These are phyloP conservation scores for Oryza coarctata DNA, from an alignment of 176 grass and related monocot species.

Conservation along the genomic window DNA sequence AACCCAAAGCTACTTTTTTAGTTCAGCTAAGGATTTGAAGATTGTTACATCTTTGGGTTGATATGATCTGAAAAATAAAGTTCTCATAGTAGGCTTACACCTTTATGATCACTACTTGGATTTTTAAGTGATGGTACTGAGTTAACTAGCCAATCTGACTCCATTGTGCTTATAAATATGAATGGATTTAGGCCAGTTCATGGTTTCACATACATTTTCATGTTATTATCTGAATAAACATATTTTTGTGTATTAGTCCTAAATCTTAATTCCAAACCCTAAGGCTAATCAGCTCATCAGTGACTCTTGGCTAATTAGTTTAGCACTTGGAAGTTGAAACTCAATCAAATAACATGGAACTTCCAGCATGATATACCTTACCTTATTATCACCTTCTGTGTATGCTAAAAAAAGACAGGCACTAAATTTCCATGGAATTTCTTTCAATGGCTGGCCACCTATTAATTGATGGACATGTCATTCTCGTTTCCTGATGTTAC, in stretches of 20 bases:
- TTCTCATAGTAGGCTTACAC: not conserved
- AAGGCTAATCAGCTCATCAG: not conserved
- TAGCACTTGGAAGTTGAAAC: not conserved
- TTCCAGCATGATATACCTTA: slow-evolving; percentile 1
- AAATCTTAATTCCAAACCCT: not conserved
- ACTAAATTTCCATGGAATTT: not conserved
- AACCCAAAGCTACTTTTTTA: slow-evolving; percentile 1
- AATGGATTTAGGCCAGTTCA: not conserved
- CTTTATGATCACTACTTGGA: not conserved
- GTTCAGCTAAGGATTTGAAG: not conserved
- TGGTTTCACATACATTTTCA: not conserved
- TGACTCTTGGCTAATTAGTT: slow-evolving; percentile 9
- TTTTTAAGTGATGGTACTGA: not conserved
- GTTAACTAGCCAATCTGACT: not conserved
- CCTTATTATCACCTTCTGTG: not conserved
- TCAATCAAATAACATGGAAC: not conserved
- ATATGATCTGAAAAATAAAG: not conserved
- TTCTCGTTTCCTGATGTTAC: not conserved
- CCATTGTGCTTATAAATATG: not conserved
- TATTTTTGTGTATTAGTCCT: slow-evolving; percentile 5
- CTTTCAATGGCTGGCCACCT: not conserved
- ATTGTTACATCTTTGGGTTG: not conserved
- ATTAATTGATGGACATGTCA: slow-evolving; percentile 12
- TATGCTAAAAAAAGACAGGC: not conserved
- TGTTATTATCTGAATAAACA: not conserved